These are phyloP conservation scores for Coix lacrymajobi DNA, from an alignment of 176 grass and related monocot genomes.

Conservation along the genomic window DNA sequence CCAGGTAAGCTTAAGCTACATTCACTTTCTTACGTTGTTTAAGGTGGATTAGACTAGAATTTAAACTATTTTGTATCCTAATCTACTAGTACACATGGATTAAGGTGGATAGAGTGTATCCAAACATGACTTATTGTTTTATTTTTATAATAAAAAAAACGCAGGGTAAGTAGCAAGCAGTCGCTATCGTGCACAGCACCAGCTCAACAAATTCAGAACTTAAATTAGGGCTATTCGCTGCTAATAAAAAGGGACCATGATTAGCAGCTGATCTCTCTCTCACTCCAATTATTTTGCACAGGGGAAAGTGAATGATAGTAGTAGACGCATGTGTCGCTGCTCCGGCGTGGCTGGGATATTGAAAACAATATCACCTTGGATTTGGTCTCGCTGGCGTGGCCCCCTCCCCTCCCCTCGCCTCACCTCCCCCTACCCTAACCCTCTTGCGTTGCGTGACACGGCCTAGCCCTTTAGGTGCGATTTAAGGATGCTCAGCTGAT, in stretches of 20 bases:
- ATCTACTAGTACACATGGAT: too few relatives aligned
- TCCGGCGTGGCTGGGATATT: not conserved
- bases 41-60: too few relatives aligned
- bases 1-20: too few relatives aligned
- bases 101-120: too few relatives aligned
- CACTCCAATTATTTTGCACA: not conserved
- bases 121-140: too few relatives aligned
- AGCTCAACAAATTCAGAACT: not conserved
- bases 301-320: not conserved
- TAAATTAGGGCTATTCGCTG: not conserved
- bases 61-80: too few relatives aligned
- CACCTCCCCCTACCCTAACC: not conserved
- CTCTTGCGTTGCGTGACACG: not conserved
- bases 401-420: too few relatives aligned
- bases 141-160: not conserved
- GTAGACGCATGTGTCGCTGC: not conserved
- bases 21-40: too few relatives aligned
- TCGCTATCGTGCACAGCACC: not conserved
- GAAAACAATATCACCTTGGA: slow-evolving; percentile 27
- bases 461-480: slow-evolving; percentile 13
- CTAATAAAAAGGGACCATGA: not conserved
- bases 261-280: not conserved
- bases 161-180: not conserved
- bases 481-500: slow-evolving; percentile 24
- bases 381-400: slow-evolving; percentile 14